Base-by-base conservation (phyloP, 2,329 filamentous ascomycete genomes). In the Fusarium coicis region DNA sequence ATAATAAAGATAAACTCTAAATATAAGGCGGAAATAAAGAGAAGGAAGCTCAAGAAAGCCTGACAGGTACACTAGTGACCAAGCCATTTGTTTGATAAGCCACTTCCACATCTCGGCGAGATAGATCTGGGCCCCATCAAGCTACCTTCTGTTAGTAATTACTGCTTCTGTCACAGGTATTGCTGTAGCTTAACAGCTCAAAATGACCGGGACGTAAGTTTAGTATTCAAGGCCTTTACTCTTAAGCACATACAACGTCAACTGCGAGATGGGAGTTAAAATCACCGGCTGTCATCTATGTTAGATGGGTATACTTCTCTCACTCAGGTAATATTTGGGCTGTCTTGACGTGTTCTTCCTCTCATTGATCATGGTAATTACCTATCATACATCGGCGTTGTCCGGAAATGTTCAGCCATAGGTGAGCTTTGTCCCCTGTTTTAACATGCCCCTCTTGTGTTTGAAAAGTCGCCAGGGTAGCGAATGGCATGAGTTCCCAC, bases 391-490 rank as follows among this genome's bases (percentile, higher is more conserved):
- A 50, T 64, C 44, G 46, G 52, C 32, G 26, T 65, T 53, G 18
- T 26, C 46, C 52, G 28, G 23, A 39, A 53, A 63, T 43, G n/a
- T 15, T 46, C 32, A 19, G 19, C 34, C 44, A 28, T n/a, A n/a
- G n/a, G n/a, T 40, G 21, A 19, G 36, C 36, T 19, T 19, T 10
- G 9, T 26, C 58, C 70, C 70, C 57, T 73, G 63, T 55, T 56
- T 50, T 37, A 59, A 26, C 26, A 42, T 40, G 44, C 42, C 37
- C 65, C 69, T 69, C 50, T n/a, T 49, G 37, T 55, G 59, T 73
- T 66, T 70, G 52, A 71, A n/a, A 66, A 42, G 34, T 70, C 54
- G 66, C 65, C 43, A 49, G 65, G 58, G 47, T 63, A 59, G 46
- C 47, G 43, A 66, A 73, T 73, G 57, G 57, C 54, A 40, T 66